phyloP scores from a whole-genome alignment of 164 flowering plant species.

The Chimonanthus salicifolius region DNA sequence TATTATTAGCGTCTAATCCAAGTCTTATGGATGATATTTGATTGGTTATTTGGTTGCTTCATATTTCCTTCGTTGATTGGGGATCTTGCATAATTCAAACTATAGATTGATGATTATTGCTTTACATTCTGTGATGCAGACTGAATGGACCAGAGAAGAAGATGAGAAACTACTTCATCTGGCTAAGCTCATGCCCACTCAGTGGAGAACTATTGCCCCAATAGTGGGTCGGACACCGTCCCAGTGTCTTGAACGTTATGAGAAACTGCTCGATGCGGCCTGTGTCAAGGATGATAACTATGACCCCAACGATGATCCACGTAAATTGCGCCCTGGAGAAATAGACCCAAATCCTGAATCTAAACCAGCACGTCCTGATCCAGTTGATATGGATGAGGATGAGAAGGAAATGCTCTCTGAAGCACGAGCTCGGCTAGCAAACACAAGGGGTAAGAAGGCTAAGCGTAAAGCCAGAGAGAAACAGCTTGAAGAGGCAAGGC shows the following conservation, averaged over 20 bases:
- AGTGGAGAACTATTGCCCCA: constrained; percentile 98
- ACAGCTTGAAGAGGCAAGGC: constrained; percentile 97
- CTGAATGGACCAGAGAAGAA: constrained; percentile 99
- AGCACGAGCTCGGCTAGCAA: constrained; percentile 91
- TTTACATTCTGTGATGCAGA: constrained; percentile 32
- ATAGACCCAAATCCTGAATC: constrained; percentile 98
- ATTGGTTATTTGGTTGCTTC: not conserved
- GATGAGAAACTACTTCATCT: constrained; percentile 97
- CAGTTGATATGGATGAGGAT: constrained; percentile 99
- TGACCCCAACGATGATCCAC: constrained; percentile 88
- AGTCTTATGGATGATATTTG: not conserved
- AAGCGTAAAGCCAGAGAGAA: constrained; percentile 97
- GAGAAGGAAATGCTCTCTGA: constrained; percentile 99
- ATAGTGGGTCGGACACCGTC: constrained; percentile 91
- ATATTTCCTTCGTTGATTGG: not conserved
- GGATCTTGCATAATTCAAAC: not conserved
- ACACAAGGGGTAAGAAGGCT: constrained; percentile 96
- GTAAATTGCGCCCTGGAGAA: constrained; percentile 94
- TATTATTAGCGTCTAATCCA: too few relatives aligned
- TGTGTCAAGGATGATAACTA: constrained; percentile 92
- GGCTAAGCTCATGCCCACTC: constrained; percentile 97
- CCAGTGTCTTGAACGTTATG: constrained; percentile 95
- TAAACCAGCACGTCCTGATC: constrained; percentile 98
- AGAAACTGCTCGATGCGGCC: constrained; percentile 95
- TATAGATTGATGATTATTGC: constrained; percentile 1